Base-by-base conservation (phyloP, 805 yeast species). In the Saccharomycopsis sp. region DNA sequence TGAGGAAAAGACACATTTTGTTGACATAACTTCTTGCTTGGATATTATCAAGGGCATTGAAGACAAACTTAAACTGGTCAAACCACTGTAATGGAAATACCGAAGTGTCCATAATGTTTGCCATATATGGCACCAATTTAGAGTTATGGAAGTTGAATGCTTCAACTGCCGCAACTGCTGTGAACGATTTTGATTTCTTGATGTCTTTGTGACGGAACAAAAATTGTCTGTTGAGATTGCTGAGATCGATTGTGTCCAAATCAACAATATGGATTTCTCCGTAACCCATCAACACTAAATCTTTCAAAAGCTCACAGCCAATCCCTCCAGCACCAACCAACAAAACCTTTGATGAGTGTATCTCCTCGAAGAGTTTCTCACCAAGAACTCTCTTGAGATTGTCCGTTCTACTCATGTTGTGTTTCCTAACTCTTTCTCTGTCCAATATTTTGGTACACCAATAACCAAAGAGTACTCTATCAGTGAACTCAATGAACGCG, bases 261-360 rank as follows among this genome's bases (percentile, higher is more conserved):
- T 94, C 99, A n/a, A 91, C 91, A 34, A 91, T 79, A 67, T 90
- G 96, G 57, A 91, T 85, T 66, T 89, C 95, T 2, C 94, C 94
- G 63, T 85, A 86, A 5, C 94, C 91, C 69, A 88, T 76, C 62
- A 90, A 71, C 3, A 89, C 82, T 53, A 91, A 73, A 67, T 91
- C 87, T 67, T 91, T 91, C 58, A 91, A 74, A 51, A 91, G 73
- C 69, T 91, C 98, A 69, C 97, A 91, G 1, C 98, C 98, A 63
- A 91, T 91, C 4, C 98, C 98, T 34, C 98, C 98, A 1, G 97
- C 96, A 2, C 98, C 98, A 1, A 91, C 95, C 71, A 91, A 74
- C 29, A 91, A 73, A 14, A 91, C 89, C 61, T 81, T 85, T 4
- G 87, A 62, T 57, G 68, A 20, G 16, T 69, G 67, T n/a, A 58